Base-by-base conservation (phyloP, 129 eudicot genomes). In the Lactuca saligna region DNA sequence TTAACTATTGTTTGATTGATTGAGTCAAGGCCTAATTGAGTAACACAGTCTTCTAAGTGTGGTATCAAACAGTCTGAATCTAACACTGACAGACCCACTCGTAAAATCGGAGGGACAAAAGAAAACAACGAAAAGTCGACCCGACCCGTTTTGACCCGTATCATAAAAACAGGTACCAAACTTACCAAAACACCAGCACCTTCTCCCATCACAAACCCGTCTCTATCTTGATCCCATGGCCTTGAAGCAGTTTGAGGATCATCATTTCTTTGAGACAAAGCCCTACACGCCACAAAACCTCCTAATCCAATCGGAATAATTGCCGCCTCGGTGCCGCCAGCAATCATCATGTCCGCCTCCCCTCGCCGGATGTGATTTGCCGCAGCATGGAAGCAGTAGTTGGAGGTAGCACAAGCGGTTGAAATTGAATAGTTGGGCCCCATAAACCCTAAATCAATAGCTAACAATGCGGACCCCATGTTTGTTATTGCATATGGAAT, bases 151-250 rank as follows among this genome's bases (percentile, higher is more conserved):
- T 20, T 20, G 7, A 32, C 46, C 33, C 20, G 17, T 29, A 3
- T 25, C 1, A 25, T 25, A 25, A 25, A 25, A 34, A 46, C 20
- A 10, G 25, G 50, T 7, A 54, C 31, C 42, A 29, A 46, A 71
- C 82, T 80, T 82, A 94, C 99, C 97, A 94, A 74, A 32, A 94
- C 96, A 54, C 99, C 99, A 75, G 96, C 96, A 3, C 99, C 99
- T 85, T 94, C 99, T 13, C 99, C 99, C 97, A 94, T 87, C 12
- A 94, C 99, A 62, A 94, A 89, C 41, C 99, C 99, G 72, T 94
- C 99, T 70, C 99, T 67, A 63, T 66, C 96, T 74, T 90, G 87
- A 83, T 94, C 99, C 99, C 97, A 94, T 1, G 99, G 99, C 74
- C 99, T 85, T 9, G 97, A 94, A 74, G 99, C 99, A 54, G 91